These are phyloP conservation scores for Sugiyamaella sp. DNA, from an alignment of 1,139 yeast genomes.

Conservation along the genomic window DNA sequence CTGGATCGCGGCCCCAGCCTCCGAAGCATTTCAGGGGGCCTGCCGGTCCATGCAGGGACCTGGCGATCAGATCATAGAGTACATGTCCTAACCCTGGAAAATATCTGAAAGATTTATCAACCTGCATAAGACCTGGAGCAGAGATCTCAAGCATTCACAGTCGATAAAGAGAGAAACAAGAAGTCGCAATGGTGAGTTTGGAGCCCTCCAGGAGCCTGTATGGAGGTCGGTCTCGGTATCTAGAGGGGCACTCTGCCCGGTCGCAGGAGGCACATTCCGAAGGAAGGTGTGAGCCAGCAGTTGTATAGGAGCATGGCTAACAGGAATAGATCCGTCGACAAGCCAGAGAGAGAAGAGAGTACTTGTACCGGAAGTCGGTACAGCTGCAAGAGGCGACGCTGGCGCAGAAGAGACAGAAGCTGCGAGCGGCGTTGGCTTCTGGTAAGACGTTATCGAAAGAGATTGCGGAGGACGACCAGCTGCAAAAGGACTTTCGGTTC, in stretches of 20 bases:
- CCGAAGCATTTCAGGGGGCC: neutral
- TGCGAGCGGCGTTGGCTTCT: constrained; percentile 84
- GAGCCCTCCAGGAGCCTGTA: no score
- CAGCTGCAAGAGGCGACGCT: constrained; percentile 88
- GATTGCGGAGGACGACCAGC: constrained; percentile 78
- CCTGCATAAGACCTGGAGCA: neutral
- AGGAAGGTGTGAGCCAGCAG: neutral
- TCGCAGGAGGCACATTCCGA: neutral
- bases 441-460: constrained; percentile 92
- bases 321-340: constrained; percentile 71
- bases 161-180: neutral
- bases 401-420: constrained; percentile 81
- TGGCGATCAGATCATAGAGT: neutral
- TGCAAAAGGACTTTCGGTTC: constrained; percentile 79
- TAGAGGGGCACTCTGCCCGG: neutral
- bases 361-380: constrained; percentile 82
- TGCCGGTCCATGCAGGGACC: neutral
- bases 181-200: constrained; percentile 2
- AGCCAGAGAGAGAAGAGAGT: constrained; percentile 95
- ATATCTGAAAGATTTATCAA: constrained; percentile 2
- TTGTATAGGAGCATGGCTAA: neutral
- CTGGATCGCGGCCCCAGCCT: neutral
- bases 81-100: constrained; percentile 19
- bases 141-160: no score
- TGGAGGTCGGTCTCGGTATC: neutral